Evolutionary conservation across 2,329 filamentous ascomycete genomes (phyloP), one percentile per base, ranked within the genome.

Genomic region (Colletotrichum gloeosporioides): DNA sequence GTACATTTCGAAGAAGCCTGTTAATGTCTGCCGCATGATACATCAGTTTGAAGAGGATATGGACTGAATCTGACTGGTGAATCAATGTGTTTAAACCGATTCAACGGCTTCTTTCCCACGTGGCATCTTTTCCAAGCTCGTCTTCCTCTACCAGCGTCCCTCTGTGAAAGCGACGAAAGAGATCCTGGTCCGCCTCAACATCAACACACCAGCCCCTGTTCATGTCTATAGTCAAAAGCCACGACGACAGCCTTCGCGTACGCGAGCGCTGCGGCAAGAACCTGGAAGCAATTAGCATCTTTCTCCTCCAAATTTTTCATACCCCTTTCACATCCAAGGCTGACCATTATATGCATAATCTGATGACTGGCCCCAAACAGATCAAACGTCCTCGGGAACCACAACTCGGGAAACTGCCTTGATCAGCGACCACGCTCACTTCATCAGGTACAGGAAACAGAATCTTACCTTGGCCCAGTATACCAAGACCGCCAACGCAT

Each of bases 341-440:
- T 16, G 16, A 89, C 87, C 76, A 86, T 82, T 3, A 88, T 76
- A 73, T 90, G 88, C 81, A 90, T 86, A 27, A 89, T 79, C 79
- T 90, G 87, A 79, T 90, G 88, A 71, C 86, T 88, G 2, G 86
- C 83, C 2, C 88, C 88, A 25, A 86, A 81, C 3, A 89, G 79
- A 75, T 90, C 88, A 66, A 89, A 89, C 4, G 72, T 81, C 16
- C 83, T 82, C 4, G 85, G 87, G 55, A 81, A 85, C 82, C 85
- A 87, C 65, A 81, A 81, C 78, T 89, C 88, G 0, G 88, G 88
- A 16, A 89, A 81, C 85, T 87, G 64, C 10, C 32, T 8, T 7
- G 12, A 53, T 62, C 16, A 70, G 62, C 39, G 49, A 31, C 15
- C 29, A 10, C 1, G 0, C n/a, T 32, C 16, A 15, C 29, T 62